Conservation (phyloP, 2,329 filamentous ascomycete species). For the Thielaviopsis musarum region DNA sequence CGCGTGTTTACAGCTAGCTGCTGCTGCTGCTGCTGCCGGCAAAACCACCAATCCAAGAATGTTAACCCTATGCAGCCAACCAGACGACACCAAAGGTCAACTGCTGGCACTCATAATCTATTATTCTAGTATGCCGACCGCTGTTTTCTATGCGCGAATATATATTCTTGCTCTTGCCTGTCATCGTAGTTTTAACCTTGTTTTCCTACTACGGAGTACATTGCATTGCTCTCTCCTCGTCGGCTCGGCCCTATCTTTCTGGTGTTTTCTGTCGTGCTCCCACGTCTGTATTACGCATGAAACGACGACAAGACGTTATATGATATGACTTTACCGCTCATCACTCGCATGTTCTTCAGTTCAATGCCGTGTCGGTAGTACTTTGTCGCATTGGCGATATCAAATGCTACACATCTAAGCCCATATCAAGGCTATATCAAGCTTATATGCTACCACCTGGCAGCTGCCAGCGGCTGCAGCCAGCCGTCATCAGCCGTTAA, state of each 20-base stretch:
- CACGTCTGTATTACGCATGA: neutral
- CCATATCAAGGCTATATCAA: neutral
- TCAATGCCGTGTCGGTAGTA: neutral
- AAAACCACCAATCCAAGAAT: too few species aligned
- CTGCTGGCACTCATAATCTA: too few species aligned
- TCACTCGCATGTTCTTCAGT: neutral
- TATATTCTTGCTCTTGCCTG: too few species aligned
- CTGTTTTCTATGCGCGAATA: too few species aligned
- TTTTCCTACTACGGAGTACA: too few species aligned
- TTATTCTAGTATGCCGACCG: too few species aligned
- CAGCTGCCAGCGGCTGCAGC: neutral
- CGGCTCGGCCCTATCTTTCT: neutral
- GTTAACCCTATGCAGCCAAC: too few species aligned
- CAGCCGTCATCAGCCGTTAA: neutral
- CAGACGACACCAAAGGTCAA: too few species aligned
- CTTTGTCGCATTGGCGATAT: neutral
- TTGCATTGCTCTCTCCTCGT: too few species aligned
- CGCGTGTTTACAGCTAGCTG: too few species aligned
- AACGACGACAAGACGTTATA: neutral
- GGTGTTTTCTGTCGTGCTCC: neutral
- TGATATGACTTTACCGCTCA: neutral
- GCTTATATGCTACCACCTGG: neutral
- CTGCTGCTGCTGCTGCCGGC: too few species aligned
- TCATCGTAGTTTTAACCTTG: too few species aligned
- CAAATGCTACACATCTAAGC: neutral